Percentiles rank a stretch among this genome's conserved stretches.
These are phyloP conservation scores for Sporobolomyces phaffii DNA, from an alignment of 768 basidiomycete species.

Conservation along the genomic window DNA sequence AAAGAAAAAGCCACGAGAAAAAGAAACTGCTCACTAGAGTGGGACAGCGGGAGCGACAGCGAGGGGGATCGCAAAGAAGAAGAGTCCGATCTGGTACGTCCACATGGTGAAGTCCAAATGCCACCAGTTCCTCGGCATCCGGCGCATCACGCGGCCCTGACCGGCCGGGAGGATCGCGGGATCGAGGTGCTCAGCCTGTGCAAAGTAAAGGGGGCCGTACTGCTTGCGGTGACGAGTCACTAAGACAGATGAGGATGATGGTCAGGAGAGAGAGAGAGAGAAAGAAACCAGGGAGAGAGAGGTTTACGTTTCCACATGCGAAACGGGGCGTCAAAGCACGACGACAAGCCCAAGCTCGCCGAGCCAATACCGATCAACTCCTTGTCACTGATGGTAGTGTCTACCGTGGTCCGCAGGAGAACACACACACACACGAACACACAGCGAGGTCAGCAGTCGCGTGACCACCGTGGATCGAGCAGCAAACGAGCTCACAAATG, in stretches of 20 bases:
- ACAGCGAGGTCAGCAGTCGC: background rate
- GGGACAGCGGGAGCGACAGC: conserved; percentile 39
- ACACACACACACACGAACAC: background rate
- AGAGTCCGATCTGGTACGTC: conserved; percentile 20
- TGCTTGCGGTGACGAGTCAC: conserved; percentile 33
- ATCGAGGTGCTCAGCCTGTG: background rate
- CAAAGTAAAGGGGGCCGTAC: conserved; percentile 41
- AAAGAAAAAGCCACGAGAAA: no score
- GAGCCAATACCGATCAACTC: conserved; percentile 38
- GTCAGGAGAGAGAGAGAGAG: no score
- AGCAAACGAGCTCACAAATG: background rate
- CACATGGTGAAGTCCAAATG: conserved; percentile 39
- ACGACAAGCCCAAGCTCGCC: conserved; percentile 37
- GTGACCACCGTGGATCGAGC: background rate
- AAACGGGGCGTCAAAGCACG: conserved; percentile 42
- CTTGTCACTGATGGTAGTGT: conserved; percentile 1
- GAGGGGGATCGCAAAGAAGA: conserved; percentile 38
- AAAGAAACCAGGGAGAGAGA: background rate
- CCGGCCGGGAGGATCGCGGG: conserved; percentile 18
- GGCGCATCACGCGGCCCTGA: conserved; percentile 1
- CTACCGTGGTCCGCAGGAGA: no score
- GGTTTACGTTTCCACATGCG: conserved; percentile 34
- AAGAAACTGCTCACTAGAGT: conserved; percentile 26
- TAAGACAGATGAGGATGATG: no score
- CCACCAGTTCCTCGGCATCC: conserved; percentile 30